These are phyloP conservation scores for Intubia oerlemansii DNA, from an alignment of 2,329 filamentous ascomycete genomes.

Conservation along the genomic window DNA sequence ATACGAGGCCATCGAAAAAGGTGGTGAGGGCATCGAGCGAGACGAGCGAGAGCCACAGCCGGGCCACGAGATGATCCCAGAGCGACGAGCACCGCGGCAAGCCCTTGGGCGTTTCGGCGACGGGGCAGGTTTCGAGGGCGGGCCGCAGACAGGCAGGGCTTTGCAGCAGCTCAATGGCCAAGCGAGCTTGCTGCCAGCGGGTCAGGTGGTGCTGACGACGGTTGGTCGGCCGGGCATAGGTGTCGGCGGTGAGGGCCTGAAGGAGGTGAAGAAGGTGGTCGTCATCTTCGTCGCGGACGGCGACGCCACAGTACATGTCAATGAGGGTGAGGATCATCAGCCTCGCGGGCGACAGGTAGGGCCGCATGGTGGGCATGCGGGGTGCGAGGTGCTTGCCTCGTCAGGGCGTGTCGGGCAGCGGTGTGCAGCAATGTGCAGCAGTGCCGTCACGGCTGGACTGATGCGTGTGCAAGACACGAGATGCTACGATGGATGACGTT, in stretches of 20 bases:
- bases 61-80: conserved; percentile 69
- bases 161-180: conserved; percentile 28
- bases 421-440: no score
- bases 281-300: conserved; percentile 19
- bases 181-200: conserved; percentile 27
- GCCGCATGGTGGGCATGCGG: conserved; percentile 4
- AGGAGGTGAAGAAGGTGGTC: conserved; percentile 20
- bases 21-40: conserved; percentile 59
- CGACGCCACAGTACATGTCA: conserved; percentile 59
- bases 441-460: no score
- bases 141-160: conserved; percentile 4
- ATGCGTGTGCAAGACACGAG: no score
- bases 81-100: conserved; percentile 16
- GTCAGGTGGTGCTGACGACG: conserved; percentile 8
- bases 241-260: conserved; percentile 24
- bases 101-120: conserved; percentile 32
- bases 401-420: no score
- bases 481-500: no score
- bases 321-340: conserved; percentile 64
- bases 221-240: conserved; percentile 13
- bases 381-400: no score
- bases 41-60: conserved; percentile 57
- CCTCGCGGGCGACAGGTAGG: conserved; percentile 22
- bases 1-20: conserved; percentile 47
- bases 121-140: conserved; percentile 5